Evolutionary conservation across 2,329 filamentous ascomycete species (phyloP).

Genomic region (Trichoderma koningiopsis): DNA sequence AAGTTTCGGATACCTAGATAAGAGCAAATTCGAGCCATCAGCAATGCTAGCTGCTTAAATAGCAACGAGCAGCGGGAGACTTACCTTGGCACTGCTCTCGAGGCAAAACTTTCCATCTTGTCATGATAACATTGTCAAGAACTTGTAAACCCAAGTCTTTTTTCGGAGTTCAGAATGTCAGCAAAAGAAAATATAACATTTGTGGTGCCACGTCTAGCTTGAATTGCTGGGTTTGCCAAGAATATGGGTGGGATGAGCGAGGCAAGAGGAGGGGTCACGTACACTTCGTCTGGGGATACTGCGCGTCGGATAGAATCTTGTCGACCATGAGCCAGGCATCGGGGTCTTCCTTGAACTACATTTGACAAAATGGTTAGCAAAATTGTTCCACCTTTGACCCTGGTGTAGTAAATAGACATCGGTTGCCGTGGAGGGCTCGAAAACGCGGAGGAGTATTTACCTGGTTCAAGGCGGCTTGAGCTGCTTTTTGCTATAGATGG

Average conservation of each 20-base stretch:
- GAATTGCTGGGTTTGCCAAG: neutral
- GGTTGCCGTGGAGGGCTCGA: neutral
- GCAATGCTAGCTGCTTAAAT: neutral
- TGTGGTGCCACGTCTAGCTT: neutral
- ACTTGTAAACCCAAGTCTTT: conserved; percentile 91
- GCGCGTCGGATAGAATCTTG: conserved; percentile 90
- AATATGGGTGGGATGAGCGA: conserved; percentile 3
- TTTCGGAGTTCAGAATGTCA: conserved; percentile 32
- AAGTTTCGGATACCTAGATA: conserved; percentile 91
- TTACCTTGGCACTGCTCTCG: conserved; percentile 90
- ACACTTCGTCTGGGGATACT: conserved; percentile 97
- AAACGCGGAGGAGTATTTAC: conserved; percentile 52
- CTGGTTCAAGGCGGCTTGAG: conserved; percentile 90
- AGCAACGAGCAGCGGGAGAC: conserved; percentile 30
- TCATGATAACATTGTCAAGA: conserved; percentile 97
- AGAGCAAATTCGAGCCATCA: conserved; percentile 36
- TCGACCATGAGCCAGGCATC: conserved; percentile 98
- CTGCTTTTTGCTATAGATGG: conserved; percentile 83
- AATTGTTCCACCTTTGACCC: neutral
- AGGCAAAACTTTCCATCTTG: conserved; percentile 96
- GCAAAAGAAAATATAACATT: conserved; percentile 21
- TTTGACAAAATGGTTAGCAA: conserved; percentile 17
- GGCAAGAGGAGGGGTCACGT: conserved; percentile 41
- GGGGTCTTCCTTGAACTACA: conserved; percentile 96
- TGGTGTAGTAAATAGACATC: neutral